Evolutionary conservation across 2,329 filamentous ascomycete genomes (phyloP).

Genomic region (Xylariaceae sp.): DNA sequence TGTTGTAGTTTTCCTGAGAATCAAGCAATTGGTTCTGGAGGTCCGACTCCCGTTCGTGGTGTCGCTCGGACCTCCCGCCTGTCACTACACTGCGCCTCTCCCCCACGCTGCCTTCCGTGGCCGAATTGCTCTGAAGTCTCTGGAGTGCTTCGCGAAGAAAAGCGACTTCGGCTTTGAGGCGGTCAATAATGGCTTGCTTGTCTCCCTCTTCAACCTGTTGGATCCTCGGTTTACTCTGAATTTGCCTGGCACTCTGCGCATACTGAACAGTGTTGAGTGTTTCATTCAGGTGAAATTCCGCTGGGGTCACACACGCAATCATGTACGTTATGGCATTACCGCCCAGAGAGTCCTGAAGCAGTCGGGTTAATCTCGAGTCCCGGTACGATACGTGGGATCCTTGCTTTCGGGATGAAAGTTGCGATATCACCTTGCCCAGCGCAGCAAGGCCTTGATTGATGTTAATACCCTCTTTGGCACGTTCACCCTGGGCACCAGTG

Average conservation of each 20-base stretch:
- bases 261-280: conserved; percentile 97
- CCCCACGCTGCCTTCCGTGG: conserved; percentile 61
- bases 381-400: conserved; percentile 95
- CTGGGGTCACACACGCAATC: conserved; percentile 96
- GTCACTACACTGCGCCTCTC: conserved; percentile 51
- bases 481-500: conserved; percentile 89
- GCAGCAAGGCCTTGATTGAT: conserved; percentile 96
- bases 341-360: conserved; percentile 93
- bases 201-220: conserved; percentile 91
- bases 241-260: conserved; percentile 89
- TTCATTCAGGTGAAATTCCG: conserved; percentile 95
- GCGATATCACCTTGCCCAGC: conserved; percentile 95
- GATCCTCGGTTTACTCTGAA: conserved; percentile 95
- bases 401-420: conserved; percentile 83
- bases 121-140: conserved; percentile 61
- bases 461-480: conserved; percentile 93
- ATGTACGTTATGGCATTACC: conserved; percentile 99
- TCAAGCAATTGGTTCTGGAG: conserved; percentile 92
- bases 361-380: conserved; percentile 91
- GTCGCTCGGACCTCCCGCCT: conserved; percentile 72
- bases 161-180: conserved; percentile 86
- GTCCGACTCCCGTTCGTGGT: conserved; percentile 80
- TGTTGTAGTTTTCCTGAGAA: conserved; percentile 88
- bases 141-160: conserved; percentile 93
- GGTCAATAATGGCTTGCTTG: conserved; percentile 89